Evolutionary conservation across 179 eudicot genomes (phyloP), one percentile per base, ranked within the genome.

Genomic region (Beta corolliflora): DNA sequence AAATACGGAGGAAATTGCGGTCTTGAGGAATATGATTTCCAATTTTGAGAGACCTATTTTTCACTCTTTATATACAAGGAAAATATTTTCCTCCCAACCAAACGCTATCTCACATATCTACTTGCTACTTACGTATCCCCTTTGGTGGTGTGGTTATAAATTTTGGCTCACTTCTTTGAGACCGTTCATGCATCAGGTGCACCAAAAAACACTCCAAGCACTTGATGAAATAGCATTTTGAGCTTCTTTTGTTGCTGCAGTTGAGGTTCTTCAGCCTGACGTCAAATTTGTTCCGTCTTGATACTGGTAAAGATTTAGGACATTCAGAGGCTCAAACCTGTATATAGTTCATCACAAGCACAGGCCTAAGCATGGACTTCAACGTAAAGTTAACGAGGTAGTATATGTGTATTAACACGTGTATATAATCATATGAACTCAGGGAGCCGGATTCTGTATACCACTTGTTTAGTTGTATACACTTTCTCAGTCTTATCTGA

Each of bases 141-240:
- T 52, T 65, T 78, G 1, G 25, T 70, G 76, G 16, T 21, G 61
- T 54, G 56, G 9, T 23, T 60, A 16, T 36, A 58, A 52, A 61
- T 77, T 48, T 72, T 77, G 60, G 60, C 77, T 81, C 71, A 73
- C 19, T 74, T 63, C 41, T 29, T 29, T 29, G 29, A 72, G 73
- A 61, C 69, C 36, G 6, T 78, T 41, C 69, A 55, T 64, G 56
- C 31, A 76, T 76, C 94, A 95, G 98, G 97, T 95, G 77, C 99
- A 95, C 84, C 90, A 88, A 80, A 94, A 91, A 87, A 95, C 97
- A 53, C 93, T 94, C 56, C 86, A 89, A 86, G 82, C 94, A 82
- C 95, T 95, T 83, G 87, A 95, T 86, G 99, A 95, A 82, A 95
- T 94, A 69, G 99, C 98, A 69, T 95, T 90, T 87, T 94, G 85